Percentiles rank a stretch among this genome's conserved stretches.
phyloP scores from a whole-genome alignment of 1,139 yeast species.

The Pneumocystis murina region DNA sequence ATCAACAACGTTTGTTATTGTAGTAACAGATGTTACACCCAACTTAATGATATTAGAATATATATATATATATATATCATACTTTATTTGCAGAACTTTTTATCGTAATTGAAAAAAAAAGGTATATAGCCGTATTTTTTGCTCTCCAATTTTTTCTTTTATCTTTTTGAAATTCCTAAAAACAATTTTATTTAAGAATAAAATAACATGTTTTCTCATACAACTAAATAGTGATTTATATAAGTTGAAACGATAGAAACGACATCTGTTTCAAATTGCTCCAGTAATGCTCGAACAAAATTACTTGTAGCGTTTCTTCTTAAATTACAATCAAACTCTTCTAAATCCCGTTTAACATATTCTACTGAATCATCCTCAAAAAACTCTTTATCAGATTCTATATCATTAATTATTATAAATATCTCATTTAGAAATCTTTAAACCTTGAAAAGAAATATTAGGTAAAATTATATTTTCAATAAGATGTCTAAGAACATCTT shows the following conservation, averaged over 20 bases:
- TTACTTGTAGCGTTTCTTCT: conserved; percentile 86
- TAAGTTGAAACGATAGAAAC: conserved; percentile 68
- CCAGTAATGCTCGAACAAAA: conserved; percentile 73
- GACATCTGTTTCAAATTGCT: conserved; percentile 56
- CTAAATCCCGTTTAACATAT: conserved; percentile 79
- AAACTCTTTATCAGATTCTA: conserved; percentile 68
- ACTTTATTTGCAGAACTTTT: conserved; percentile 39
- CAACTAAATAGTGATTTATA: conserved; percentile 45
- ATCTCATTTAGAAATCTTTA: background rate
- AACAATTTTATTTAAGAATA: background rate
- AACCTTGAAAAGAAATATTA: conserved; percentile 47
- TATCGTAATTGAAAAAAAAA: conserved; percentile 80
- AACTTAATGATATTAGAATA: conserved; percentile 44
- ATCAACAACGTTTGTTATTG: conserved; percentile 68
- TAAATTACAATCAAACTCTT: conserved; percentile 87
- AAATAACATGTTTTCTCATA: background rate
- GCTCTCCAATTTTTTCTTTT: conserved; percentile 50
- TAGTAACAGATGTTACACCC: conserved; percentile 73
- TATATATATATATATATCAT: background rate
- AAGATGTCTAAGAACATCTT: conserved; percentile 56
- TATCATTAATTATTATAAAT: conserved; percentile 20
- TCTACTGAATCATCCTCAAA: conserved; percentile 97
- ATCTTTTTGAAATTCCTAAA: conserved; percentile 30
- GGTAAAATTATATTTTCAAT: conserved; percentile 78
- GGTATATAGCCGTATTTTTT: conserved; percentile 74